Evolutionary conservation across 2,329 filamentous ascomycete species (phyloP).

Genomic region (Aspergillus quadricinctus): DNA sequence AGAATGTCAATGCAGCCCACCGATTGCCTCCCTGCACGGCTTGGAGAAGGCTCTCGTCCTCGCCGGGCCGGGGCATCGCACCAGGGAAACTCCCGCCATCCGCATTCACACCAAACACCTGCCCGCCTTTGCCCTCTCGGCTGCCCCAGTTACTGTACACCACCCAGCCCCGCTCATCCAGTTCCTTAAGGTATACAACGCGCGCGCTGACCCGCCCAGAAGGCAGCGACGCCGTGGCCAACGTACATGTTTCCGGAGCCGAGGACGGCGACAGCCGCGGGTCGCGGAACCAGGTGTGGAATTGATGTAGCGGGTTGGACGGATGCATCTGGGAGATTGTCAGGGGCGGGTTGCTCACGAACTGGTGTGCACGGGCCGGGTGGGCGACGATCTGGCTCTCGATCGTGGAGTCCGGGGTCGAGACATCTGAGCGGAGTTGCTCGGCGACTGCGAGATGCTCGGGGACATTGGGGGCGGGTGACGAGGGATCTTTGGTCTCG

Average conservation of each 20-base stretch:
- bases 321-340: constrained; percentile 39
- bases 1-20: constrained; percentile 80
- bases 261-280: constrained; percentile 60
- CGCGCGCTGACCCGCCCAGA: constrained; percentile 79
- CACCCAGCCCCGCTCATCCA: constrained; percentile 78
- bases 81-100: constrained; percentile 26
- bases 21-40: constrained; percentile 52
- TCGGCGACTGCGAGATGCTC: constrained; percentile 16
- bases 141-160: constrained; percentile 90
- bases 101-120: constrained; percentile 32
- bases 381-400: constrained; percentile 32
- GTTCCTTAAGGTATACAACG: constrained; percentile 91
- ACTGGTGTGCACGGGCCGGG: constrained; percentile 41
- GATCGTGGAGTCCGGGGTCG: constrained; percentile 33
- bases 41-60: constrained; percentile 10
- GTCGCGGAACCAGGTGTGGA: constrained; percentile 81
- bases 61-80: constrained; percentile 60
- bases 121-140: constrained; percentile 47
- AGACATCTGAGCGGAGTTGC: constrained; percentile 27
- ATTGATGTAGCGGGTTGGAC: constrained; percentile 69
- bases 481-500: constrained; percentile 11
- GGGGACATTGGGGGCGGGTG: constrained; percentile 5
- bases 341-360: constrained; percentile 39
- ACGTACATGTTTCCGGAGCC: constrained; percentile 82
- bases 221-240: constrained; percentile 80